Percentiles rank a stretch among this genome's conserved stretches.
These are phyloP conservation scores for Magnusiomyces suaveolens DNA, from an alignment of 1,139 yeast species.

Conservation along the genomic window DNA sequence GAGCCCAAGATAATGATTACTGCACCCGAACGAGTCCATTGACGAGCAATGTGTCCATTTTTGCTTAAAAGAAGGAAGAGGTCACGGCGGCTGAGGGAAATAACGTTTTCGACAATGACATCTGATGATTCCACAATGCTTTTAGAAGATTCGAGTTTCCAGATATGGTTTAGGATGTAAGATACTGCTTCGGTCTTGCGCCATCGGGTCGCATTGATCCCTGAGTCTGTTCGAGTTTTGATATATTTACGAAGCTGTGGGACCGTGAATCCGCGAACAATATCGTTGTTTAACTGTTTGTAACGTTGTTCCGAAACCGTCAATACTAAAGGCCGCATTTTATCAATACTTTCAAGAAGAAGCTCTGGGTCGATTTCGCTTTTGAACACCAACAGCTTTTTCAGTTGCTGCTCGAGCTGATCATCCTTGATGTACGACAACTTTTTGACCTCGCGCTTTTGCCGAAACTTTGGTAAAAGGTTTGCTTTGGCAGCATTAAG, in stretches of 20 bases:
- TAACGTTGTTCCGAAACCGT: slow-evolving; percentile 28
- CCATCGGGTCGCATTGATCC: neutral
- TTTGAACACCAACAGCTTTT: slow-evolving; percentile 30
- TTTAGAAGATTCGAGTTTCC: slow-evolving; percentile 35
- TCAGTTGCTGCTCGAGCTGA: slow-evolving; percentile 24
- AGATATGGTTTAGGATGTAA: slow-evolving; percentile 33
- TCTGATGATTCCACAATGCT: slow-evolving; percentile 35
- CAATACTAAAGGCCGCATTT: slow-evolving; percentile 27
- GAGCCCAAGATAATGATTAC: slow-evolving; percentile 38
- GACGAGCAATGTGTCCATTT: slow-evolving; percentile 40
- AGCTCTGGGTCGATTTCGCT: slow-evolving; percentile 25
- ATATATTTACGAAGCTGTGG: slow-evolving; percentile 29
- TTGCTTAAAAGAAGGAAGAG: slow-evolving; percentile 42
- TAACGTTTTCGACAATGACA: slow-evolving; percentile 33
- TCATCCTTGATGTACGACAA: slow-evolving; percentile 14
- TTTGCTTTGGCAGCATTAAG: slow-evolving; percentile 24
- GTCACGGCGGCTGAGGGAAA: slow-evolving; percentile 38
- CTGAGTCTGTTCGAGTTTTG: slow-evolving; percentile 3
- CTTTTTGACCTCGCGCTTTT: slow-evolving; percentile 12
- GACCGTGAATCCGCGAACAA: slow-evolving; percentile 28
- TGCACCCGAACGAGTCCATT: slow-evolving; percentile 49
- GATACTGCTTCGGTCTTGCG: slow-evolving; percentile 20
- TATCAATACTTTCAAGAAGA: slow-evolving; percentile 28
- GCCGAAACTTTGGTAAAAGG: slow-evolving; percentile 20
- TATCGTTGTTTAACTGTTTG: slow-evolving; percentile 26